phyloP scores from a whole-genome alignment of 75 land plant species.

The Adiantum capillusveneris region DNA sequence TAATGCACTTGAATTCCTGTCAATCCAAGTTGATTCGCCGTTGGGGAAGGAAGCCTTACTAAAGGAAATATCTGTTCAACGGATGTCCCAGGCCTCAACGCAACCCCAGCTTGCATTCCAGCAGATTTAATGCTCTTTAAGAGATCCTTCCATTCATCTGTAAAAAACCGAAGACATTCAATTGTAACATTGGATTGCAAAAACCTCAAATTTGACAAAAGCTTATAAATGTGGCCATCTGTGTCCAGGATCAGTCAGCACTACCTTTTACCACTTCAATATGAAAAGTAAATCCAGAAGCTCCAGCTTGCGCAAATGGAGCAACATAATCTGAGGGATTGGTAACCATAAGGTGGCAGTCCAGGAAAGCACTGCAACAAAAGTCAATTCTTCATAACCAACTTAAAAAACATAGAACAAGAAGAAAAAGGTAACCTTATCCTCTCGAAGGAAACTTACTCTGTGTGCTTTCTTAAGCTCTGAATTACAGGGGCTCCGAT shows the following conservation, averaged over 20 bases:
- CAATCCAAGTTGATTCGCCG: too few relatives aligned
- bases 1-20: too few relatives aligned
- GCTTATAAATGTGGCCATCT: too few relatives aligned
- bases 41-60: constrained; percentile 39
- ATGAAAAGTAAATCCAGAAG: constrained; percentile 97
- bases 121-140: constrained; percentile 53
- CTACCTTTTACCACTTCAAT: constrained; percentile 73
- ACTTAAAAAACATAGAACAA: background rate
- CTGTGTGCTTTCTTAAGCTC: constrained; percentile 89
- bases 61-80: constrained; percentile 81
- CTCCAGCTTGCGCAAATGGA: constrained; percentile 85
- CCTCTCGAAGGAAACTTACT: too few relatives aligned
- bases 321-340: constrained; percentile 93
- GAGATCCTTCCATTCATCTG: constrained; percentile 84
- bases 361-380: constrained; percentile 67
- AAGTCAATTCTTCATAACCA: background rate
- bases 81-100: constrained; percentile 82
- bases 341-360: constrained; percentile 97
- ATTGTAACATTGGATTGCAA: background rate
- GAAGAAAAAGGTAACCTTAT: background rate
- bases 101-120: constrained; percentile 93
- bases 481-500: constrained; percentile 96
- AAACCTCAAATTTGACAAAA: background rate
- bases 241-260: background rate
- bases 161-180: too few relatives aligned